phyloP scores from a whole-genome alignment of 148 eudicot genomes.

The Spergularia marina region DNA sequence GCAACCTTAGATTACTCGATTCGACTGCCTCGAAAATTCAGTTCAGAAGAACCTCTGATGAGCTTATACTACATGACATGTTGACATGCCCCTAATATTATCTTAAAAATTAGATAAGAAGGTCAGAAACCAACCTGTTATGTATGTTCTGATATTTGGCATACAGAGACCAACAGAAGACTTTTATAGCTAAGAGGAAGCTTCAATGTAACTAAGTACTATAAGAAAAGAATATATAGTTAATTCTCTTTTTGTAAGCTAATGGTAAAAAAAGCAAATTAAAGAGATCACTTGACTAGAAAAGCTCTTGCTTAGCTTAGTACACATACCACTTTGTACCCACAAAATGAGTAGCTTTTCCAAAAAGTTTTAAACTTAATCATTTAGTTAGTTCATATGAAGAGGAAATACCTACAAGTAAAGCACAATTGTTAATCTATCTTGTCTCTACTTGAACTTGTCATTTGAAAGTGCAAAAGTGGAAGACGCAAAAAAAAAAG shows the following conservation, averaged over 20 bases:
- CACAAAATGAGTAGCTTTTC: constrained; percentile 1
- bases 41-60: not conserved
- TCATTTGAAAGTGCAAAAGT: not conserved
- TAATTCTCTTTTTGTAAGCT: constrained; percentile 14
- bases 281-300: not conserved
- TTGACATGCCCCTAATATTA: not conserved
- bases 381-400: not conserved
- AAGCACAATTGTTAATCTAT: constrained; percentile 20
- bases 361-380: not conserved
- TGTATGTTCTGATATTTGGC: too few relatives aligned
- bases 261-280: constrained; percentile 12
- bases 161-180: not conserved
- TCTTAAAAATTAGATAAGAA: not conserved
- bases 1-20: not conserved
- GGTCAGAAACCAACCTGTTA: not conserved
- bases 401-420: constrained; percentile 26
- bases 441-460: not conserved
- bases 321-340: constrained; percentile 12
- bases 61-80: not conserved
- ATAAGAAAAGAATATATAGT: constrained; percentile 24
- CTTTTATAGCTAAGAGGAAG: not conserved
- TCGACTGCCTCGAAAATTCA: not conserved
- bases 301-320: constrained; percentile 27
- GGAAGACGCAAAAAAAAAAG: not conserved
- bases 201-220: not conserved